Conservation (phyloP, 2,329 filamentous ascomycete species). For the Fusarium proliferatum region DNA sequence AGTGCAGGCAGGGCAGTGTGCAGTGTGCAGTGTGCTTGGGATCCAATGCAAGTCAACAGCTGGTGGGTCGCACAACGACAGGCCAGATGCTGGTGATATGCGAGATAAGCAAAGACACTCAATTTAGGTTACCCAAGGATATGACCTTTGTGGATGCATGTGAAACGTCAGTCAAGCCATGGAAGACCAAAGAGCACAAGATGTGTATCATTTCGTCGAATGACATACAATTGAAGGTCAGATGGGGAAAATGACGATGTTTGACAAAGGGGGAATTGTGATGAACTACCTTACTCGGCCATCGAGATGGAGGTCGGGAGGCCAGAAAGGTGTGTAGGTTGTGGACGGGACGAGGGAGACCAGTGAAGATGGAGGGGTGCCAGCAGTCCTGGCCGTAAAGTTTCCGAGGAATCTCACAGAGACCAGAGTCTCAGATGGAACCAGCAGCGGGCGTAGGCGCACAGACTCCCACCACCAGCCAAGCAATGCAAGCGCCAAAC, state of each 20-base stretch:
- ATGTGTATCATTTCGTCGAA: neutral
- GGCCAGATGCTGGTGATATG: constrained; percentile 24
- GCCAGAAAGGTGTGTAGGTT: constrained; percentile 2
- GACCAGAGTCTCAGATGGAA: constrained; percentile 12
- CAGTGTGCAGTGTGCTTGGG: constrained; percentile 1
- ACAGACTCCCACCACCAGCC: constrained; percentile 36
- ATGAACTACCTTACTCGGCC: neutral
- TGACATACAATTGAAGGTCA: constrained; percentile 12
- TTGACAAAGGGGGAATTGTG: constrained; percentile 3
- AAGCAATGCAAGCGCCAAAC: constrained; percentile 18
- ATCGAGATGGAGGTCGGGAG: neutral
- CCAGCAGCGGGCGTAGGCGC: constrained; percentile 27
- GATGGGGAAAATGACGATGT: constrained; percentile 9
- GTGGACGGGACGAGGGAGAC: constrained; percentile 21
- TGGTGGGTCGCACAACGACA: constrained; percentile 29
- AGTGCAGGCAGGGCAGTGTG: constrained; percentile 3
- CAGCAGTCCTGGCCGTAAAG: neutral
- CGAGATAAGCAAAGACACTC: constrained; percentile 36
- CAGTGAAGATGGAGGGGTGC: constrained; percentile 5
- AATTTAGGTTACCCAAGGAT: neutral
- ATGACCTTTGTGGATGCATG: neutral
- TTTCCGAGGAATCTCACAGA: constrained; percentile 13
- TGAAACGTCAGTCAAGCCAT: constrained; percentile 1
- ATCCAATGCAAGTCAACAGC: constrained; percentile 31
- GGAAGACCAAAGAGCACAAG: constrained; percentile 1